phyloP scores from a whole-genome alignment of 2,329 filamentous ascomycete species.

The Penicillium sp. region DNA sequence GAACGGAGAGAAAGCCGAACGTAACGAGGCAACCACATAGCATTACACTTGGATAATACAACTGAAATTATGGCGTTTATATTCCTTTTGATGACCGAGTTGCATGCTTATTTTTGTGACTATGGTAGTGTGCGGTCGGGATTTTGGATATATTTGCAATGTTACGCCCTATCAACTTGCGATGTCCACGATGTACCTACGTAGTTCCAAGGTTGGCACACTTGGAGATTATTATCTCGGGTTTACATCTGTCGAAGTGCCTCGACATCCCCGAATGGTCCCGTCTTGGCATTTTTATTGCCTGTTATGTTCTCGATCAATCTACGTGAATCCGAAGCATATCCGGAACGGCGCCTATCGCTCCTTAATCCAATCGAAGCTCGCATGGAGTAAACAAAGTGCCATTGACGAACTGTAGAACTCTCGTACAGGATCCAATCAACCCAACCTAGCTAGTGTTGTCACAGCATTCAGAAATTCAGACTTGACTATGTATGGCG shows the following conservation, averaged over 20 bases:
- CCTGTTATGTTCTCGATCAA: background rate
- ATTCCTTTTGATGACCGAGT: slow-evolving; percentile 3
- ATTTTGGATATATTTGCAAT: background rate
- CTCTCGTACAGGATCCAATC: too few relatives aligned
- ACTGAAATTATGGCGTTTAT: slow-evolving; percentile 5
- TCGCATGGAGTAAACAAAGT: too few relatives aligned
- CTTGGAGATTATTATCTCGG: background rate
- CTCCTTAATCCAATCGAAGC: too few relatives aligned
- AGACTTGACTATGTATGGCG: too few relatives aligned
- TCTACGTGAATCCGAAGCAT: background rate
- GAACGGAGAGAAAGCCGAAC: slow-evolving; percentile 44
- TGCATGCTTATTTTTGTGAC: slow-evolving; percentile 8
- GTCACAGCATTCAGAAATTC: too few relatives aligned
- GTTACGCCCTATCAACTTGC: background rate
- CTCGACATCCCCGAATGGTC: too few relatives aligned
- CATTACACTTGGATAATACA: background rate
- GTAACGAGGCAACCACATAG: background rate
- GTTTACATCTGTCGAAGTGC: too few relatives aligned
- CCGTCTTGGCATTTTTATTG: too few relatives aligned
- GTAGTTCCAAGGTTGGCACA: too few relatives aligned
- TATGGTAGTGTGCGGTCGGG: background rate
- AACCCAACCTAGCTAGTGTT: too few relatives aligned
- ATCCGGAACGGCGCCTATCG: too few relatives aligned
- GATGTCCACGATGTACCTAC: background rate
- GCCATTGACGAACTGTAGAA: too few relatives aligned